Evolutionary conservation across 495 filamentous ascomycete species (phyloP).

Genomic region (Letharia columbiana): DNA sequence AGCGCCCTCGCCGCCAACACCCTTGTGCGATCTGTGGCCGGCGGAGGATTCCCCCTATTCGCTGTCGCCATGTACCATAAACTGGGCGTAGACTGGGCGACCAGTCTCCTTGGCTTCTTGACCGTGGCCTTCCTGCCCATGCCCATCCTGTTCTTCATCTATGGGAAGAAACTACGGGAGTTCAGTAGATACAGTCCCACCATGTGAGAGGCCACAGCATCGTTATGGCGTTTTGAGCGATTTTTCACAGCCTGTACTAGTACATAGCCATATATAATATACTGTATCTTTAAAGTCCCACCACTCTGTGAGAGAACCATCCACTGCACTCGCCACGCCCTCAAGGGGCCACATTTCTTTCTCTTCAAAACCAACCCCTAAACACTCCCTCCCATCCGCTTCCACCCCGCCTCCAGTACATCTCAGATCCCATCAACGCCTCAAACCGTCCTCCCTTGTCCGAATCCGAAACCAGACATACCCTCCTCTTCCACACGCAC

Average conservation of each 20-base stretch:
- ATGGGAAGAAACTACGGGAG: conserved; percentile 52
- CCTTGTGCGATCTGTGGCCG: conserved; percentile 35
- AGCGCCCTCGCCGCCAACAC: conserved; percentile 43
- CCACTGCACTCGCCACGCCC: no score
- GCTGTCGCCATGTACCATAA: conserved; percentile 47
- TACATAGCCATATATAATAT: not conserved
- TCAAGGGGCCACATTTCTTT: no score
- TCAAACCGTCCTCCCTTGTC: no score
- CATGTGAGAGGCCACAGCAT: not conserved
- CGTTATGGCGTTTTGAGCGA: not conserved
- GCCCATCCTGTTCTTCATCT: conserved; percentile 62
- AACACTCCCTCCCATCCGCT: no score
- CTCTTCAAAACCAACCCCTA: no score
- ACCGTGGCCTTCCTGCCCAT: conserved; percentile 57
- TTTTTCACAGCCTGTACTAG: not conserved
- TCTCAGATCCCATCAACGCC: no score
- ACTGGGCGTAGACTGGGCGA: conserved; percentile 47
- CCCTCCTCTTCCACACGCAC: no score
- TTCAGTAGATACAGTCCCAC: conserved; percentile 33
- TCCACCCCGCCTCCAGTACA: no score
- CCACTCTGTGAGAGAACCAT: no score
- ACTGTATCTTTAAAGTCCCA: not conserved
- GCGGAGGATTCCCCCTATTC: conserved; percentile 51
- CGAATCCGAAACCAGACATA: no score
- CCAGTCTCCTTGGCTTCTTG: conserved; percentile 57